Evolutionary conservation across 1,139 yeast species (phyloP), one percentile per base, ranked within the genome.

Genomic region (Groenewaldozyma auringiensis): DNA sequence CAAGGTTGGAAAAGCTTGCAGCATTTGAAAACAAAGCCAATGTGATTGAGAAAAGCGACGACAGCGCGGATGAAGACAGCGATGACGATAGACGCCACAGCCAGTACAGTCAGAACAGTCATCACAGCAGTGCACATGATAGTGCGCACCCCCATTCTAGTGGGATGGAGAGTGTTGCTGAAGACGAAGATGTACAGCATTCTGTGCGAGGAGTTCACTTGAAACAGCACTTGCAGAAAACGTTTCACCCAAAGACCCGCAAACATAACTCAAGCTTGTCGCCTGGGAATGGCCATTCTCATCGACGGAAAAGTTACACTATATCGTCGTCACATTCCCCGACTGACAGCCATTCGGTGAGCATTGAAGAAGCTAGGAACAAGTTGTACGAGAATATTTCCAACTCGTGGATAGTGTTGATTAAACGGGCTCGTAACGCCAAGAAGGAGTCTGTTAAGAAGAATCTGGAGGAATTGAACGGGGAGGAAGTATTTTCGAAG

Each of bases 341-440:
- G n/a, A 50, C 58, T 8, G 59, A 53, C 8, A 53, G 45, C 2
- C 47, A 59, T 4, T 43, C 53, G 2, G 59, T 62, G n/a, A 51
- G 60, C 3, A 52, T 66, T n/a, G 66, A 53, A 4, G 59, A 57
- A n/a, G 70, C 71, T 1, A 55, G 65, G 9, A 46, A 55, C 32
- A 57, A 57, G 40, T 52, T 70, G 32, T 46, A 56, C 46, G 54
- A 64, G 43, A 77, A 83, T 50, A 67, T 84, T 35, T 76, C 92
- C 0, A 70, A 70, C 18, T 77, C 94, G 0, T 89, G 97, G 97
- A 73, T 83, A 57, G 66, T 76, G 46, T 53, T 58, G 6, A 59
- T 58, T 44, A 53, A 51, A 2, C 52, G 49, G 11, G 65, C 65
- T 1, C 47, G 53, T 8, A 46, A 52, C 9, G 48, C 53, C 14